Evolutionary conservation across 2,329 filamentous ascomycete species (phyloP).

Genomic region (Botryotinia globosa): DNA sequence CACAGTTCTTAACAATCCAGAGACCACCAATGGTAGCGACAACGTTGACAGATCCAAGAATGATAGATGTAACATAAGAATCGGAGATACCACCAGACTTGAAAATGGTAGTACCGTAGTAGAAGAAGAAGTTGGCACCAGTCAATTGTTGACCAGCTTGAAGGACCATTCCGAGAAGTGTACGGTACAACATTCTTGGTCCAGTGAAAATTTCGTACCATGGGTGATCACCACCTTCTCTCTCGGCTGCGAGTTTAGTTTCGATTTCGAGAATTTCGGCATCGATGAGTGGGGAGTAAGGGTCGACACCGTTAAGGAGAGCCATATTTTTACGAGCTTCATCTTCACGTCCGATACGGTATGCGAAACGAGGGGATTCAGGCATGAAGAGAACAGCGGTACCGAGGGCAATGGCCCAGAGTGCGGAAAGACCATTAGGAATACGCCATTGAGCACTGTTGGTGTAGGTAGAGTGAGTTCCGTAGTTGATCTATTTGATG

Average conservation of each 20-base stretch:
- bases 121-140: constrained; percentile 67
- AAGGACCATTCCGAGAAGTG: constrained; percentile 58
- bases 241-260: constrained; percentile 51
- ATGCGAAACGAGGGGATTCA: constrained; percentile 54
- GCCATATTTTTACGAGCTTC: constrained; percentile 51
- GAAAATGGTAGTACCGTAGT: constrained; percentile 65
- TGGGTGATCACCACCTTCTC: constrained; percentile 32
- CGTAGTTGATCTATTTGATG: constrained; percentile 53
- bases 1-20: constrained; percentile 63
- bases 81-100: constrained; percentile 61
- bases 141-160: constrained; percentile 67
- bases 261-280: constrained; percentile 52
- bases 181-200: constrained; percentile 64
- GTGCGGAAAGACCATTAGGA: constrained; percentile 55
- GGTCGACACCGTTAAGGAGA: constrained; percentile 42
- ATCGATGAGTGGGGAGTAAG: constrained; percentile 43
- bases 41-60: constrained; percentile 66
- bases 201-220: constrained; percentile 64
- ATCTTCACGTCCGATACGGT: constrained; percentile 46
- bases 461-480: constrained; percentile 47
- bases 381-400: constrained; percentile 52
- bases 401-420: constrained; percentile 54
- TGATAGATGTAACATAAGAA: constrained; percentile 65
- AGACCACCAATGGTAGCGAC: constrained; percentile 63
- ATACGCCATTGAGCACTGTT: constrained; percentile 60